Conservation (phyloP, 2,329 filamentous ascomycete genomes). For the Exophiala sp. region DNA sequence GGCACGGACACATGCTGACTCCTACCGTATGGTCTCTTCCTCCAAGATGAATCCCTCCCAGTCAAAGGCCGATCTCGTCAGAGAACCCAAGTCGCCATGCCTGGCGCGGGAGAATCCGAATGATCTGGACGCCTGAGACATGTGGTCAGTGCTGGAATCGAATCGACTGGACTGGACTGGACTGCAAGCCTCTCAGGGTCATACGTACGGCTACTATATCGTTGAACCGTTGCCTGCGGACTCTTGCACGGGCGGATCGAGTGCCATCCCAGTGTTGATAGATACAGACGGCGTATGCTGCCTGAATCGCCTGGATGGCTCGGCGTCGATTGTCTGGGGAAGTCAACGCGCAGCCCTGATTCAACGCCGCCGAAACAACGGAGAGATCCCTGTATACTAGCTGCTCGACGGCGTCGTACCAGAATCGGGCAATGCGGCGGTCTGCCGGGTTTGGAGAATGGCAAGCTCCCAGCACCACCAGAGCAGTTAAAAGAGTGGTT, state of each 20-base stretch:
- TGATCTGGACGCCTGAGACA: too few relatives aligned
- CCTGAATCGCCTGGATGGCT: conserved; percentile 35
- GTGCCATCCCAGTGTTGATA: conserved; percentile 40
- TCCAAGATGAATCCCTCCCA: conserved; percentile 34
- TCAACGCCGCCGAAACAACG: conserved; percentile 36
- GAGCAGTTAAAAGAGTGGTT: conserved; percentile 33
- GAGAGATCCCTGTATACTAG: too few relatives aligned
- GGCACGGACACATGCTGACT: too few relatives aligned
- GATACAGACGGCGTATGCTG: conserved; percentile 37
- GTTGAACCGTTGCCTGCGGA: conserved; percentile 35
- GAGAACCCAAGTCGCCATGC: conserved; percentile 17
- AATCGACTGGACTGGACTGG: too few relatives aligned
- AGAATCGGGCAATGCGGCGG: conserved; percentile 32
- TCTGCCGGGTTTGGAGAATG: conserved; percentile 34
- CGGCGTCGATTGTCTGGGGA: too few relatives aligned
- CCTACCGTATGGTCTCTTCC: conserved; percentile 35
- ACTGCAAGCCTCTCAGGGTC: too few relatives aligned
- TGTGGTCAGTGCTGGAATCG: too few relatives aligned
- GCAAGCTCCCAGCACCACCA: conserved; percentile 35
- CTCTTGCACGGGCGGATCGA: conserved; percentile 33
- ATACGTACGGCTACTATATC: conserved; percentile 29
- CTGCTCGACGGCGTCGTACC: conserved; percentile 38
- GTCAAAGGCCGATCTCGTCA: conserved; percentile 30
- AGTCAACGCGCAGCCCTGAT: too few relatives aligned
- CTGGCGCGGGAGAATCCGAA: conserved; percentile 31